phyloP scores from a whole-genome alignment of 148 eudicot genomes.

The Mesembryanthemum crystallinum region DNA sequence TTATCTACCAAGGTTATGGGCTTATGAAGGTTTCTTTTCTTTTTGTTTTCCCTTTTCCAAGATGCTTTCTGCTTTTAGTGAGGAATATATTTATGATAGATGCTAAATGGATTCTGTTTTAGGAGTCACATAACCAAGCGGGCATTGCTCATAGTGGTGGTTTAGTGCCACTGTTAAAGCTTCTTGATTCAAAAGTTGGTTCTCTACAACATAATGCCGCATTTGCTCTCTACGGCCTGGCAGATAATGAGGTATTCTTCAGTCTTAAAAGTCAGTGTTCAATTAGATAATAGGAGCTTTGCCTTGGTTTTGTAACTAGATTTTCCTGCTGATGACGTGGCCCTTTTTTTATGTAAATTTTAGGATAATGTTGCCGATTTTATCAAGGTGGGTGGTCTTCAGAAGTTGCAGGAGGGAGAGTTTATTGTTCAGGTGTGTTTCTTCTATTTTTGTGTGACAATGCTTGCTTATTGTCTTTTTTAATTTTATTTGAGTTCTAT shows the following conservation, averaged over 20 bases:
- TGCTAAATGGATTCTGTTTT: not conserved
- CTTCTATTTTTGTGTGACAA: not conserved
- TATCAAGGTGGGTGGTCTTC: constrained; percentile 71
- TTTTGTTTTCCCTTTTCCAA: not conserved
- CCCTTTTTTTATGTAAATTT: constrained; percentile 1
- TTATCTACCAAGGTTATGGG: no score
- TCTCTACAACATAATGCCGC: constrained; percentile 40
- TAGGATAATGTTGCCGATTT: constrained; percentile 84
- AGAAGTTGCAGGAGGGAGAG: constrained; percentile 84
- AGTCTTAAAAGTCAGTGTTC: not conserved
- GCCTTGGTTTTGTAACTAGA: not conserved
- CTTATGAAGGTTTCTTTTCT: not conserved
- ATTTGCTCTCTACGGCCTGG: constrained; percentile 40
- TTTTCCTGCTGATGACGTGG: not conserved
- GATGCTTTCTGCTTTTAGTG: not conserved
- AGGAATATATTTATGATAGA: not conserved
- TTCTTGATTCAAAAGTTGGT: constrained; percentile 35
- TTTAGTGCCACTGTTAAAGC: constrained; percentile 31
- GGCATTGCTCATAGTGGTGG: constrained; percentile 39
- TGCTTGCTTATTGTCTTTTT: not conserved
- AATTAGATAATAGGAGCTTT: not conserved
- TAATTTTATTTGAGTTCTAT: not conserved
- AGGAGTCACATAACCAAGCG: constrained; percentile 39
- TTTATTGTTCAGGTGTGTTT: constrained; percentile 70
- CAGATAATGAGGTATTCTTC: constrained; percentile 71